Evolutionary conservation across 75 land plant species (phyloP), one percentile per base, ranked within the genome.

Genomic region (Gnetum montanum): DNA sequence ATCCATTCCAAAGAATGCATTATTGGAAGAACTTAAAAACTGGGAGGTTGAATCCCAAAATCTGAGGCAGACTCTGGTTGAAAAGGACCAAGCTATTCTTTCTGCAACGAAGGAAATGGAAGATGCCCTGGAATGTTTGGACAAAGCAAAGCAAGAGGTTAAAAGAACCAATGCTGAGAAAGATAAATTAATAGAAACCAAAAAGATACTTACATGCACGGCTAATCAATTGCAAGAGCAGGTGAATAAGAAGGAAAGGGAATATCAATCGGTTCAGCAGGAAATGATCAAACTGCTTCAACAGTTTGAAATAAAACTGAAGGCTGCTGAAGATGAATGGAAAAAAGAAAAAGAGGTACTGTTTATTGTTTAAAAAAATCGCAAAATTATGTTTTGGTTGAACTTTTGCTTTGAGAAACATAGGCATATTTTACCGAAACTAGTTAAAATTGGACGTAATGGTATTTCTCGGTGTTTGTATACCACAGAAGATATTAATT

Each of bases 21-120:
- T 66, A 52, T 13, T n/a, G 22, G 31, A 33, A 59, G 59, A 54
- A 12, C 57, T 28, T 18, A 25, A 28, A 10, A 46, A 27, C 20
- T 25, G 31, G 35, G 51, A 26, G 30, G 0, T 22, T 27, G 46
- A 63, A 31, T 18, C 19, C 25, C 37, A 51, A 12, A 63, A 23
- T 16, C 44, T 63, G 10, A 54, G 4, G 25, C 16, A 18, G 23
- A 34, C 11, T 43, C 22, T 57, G 1, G n/a, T 18, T 43, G 62
- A 57, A 35, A 44, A 48, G 23, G 47, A 64, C 6, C 22, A 57
- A 31, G 67, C 69, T 27, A 66, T 72, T 49, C 12, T 46, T 24
- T 70, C 67, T 60, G 62, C 77, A 46, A 71, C 44, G 43, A 75
- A 59, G 57, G 84, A 80, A 68, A 60, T 80, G 56, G 76, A 77